These are phyloP conservation scores for Epichloe sylvatica DNA, from an alignment of 2,329 filamentous ascomycete genomes.

Conservation along the genomic window DNA sequence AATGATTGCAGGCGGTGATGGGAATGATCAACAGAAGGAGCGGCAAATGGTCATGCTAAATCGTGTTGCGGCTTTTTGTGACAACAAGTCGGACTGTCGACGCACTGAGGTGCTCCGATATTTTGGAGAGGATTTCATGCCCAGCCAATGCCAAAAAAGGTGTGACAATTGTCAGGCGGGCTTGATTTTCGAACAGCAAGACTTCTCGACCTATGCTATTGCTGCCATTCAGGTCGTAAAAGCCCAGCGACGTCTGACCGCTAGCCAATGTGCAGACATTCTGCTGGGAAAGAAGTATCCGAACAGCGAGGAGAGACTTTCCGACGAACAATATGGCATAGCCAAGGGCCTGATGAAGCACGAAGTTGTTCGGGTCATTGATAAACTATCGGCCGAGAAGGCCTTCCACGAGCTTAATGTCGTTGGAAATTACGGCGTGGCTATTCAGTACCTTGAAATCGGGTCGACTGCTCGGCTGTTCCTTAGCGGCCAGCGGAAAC, in stretches of 20 bases:
- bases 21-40: conserved; percentile 64
- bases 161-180: conserved; percentile 86
- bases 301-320: conserved; percentile 37
- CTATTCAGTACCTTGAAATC: conserved; percentile 55
- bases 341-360: conserved; percentile 57
- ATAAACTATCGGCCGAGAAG: conserved; percentile 58
- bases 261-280: conserved; percentile 72
- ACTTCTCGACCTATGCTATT: conserved; percentile 63
- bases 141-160: conserved; percentile 53
- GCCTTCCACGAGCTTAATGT: conserved; percentile 57
- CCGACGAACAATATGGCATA: conserved; percentile 49
- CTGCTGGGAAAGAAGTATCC: conserved; percentile 57
- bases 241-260: conserved; percentile 48
- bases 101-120: conserved; percentile 82
- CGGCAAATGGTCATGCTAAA: conserved; percentile 75
- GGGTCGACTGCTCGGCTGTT: conserved; percentile 30
- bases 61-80: conserved; percentile 73
- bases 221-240: conserved; percentile 57
- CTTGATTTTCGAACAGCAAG: conserved; percentile 54
- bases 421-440: conserved; percentile 42
- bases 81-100: conserved; percentile 78
- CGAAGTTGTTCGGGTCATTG: conserved; percentile 74
- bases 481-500: conserved; percentile 28
- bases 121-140: conserved; percentile 74
- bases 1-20: conserved; percentile 74